Conservation (phyloP, 768 basidiomycete genomes). For the Chalciporus sphaerocephalus region DNA sequence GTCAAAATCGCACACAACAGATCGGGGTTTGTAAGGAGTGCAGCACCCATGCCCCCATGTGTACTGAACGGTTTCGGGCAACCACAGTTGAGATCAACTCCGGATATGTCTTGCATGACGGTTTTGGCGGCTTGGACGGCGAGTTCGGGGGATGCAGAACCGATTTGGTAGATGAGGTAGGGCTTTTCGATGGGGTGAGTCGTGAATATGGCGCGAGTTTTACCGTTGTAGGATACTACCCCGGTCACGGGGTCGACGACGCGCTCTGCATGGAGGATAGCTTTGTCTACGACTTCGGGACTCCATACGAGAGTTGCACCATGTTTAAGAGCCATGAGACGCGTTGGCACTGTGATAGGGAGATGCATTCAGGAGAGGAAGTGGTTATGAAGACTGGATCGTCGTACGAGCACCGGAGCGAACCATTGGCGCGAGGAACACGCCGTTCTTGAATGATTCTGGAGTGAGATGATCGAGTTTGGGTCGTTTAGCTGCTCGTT, state of each 20-base stretch:
- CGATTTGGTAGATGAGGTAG: conserved; percentile 93
- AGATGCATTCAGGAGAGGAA: conserved; percentile 6
- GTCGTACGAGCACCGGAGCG: conserved; percentile 81
- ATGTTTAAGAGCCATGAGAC: conserved; percentile 83
- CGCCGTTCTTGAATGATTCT: conserved; percentile 80
- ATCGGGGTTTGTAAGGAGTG: conserved; percentile 87
- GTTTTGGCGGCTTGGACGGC: conserved; percentile 89
- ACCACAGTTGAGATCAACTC: conserved; percentile 95
- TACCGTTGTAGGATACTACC: conserved; percentile 81
- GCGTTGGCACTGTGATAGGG: conserved; percentile 63
- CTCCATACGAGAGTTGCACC: conserved; percentile 95
- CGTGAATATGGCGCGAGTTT: conserved; percentile 81
- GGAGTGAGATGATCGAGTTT: conserved; percentile 56
- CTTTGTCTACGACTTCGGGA: conserved; percentile 95
- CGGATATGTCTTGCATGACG: conserved; percentile 85
- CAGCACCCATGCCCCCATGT: conserved; percentile 94
- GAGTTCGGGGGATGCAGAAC: conserved; percentile 81
- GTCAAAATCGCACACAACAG: conserved; percentile 84
- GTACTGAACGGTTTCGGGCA: conserved; percentile 97
- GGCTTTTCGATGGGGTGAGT: conserved; percentile 94
- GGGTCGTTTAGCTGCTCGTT: conserved; percentile 46
- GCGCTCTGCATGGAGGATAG: conserved; percentile 81
- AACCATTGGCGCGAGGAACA: conserved; percentile 99
- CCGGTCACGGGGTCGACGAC: conserved; percentile 83
- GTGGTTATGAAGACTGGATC: not conserved